Base-by-base conservation (phyloP, 2,329 filamentous ascomycete genomes). In the Sporothrix phasma region DNA sequence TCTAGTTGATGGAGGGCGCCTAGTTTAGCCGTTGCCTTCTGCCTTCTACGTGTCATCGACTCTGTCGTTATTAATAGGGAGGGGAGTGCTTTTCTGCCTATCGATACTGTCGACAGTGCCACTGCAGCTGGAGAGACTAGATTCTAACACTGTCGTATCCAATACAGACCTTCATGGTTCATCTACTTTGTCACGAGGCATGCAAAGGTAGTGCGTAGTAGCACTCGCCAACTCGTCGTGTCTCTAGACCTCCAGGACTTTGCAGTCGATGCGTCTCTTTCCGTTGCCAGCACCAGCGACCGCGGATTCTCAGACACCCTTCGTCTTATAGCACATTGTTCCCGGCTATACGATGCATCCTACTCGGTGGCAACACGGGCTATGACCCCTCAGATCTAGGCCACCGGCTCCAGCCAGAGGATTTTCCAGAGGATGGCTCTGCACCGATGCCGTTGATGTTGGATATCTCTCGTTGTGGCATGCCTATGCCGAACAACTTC, bases 81-180 rank as follows among this genome's bases (percentile, higher is more conserved):
- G 6, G 34, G 15, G 13, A 26, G 34, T 58, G 10, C 17, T 26
- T 41, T 11, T n/a, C 29, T 43, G 47, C 11, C 54, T 41, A 37
- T 22, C 37, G 31, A 19, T 58, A 26, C 15, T 43, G 13, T 10
- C 22, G 11, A 22, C 6, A 8, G 19, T n/a, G 8, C 15, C 17
- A 22, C 24, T 43, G 15, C 3, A 6, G 1, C 5, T n/a, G 5
- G 17, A n/a, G 5, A 43, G 19, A 43, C 3, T 43, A 43, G 41
- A 43, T 7, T 37, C 41, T 56, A 24, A 37, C 22, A 37, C 51
- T 26, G 45, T 19, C 5, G 3, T 34, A 41, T 39, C 5, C 34
- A n/a, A 41, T 24, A 47, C 66, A 84, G 82, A 83, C 69, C 68
- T 80, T 26, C 69, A 11, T 84, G 81, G 80, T 78, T 80, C 71